Percentiles rank a stretch among this genome's conserved stretches.
Evolutionary conservation across 768 basidiomycete genomes (phyloP).

Genomic region (Naematelia encephala): DNA sequence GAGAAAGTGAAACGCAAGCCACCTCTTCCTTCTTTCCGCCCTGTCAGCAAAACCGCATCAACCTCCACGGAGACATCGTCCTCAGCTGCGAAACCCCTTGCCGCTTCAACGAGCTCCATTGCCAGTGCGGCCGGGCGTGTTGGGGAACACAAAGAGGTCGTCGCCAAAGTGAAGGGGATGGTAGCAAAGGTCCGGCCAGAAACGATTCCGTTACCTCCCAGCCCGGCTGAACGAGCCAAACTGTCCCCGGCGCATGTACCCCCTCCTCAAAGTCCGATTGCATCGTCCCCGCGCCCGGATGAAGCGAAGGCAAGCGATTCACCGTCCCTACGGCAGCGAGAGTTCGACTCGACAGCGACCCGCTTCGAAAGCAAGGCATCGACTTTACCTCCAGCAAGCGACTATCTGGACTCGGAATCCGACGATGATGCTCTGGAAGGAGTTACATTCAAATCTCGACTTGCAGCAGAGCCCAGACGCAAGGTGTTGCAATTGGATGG

Average conservation of each 20-base stretch:
- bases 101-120: background rate
- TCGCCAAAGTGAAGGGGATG: background rate
- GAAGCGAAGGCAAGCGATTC: background rate
- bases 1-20: conserved; percentile 38
- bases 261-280: conserved; percentile 19
- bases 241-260: conserved; percentile 18
- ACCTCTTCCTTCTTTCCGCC: conserved; percentile 33
- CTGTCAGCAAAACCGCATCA: conserved; percentile 9
- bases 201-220: conserved; percentile 21
- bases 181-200: conserved; percentile 26
- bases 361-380: background rate
- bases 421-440: conserved; percentile 2
- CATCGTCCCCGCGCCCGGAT: background rate
- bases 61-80: background rate
- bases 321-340: too few relatives aligned
- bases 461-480: background rate
- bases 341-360: background rate
- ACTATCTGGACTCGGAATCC: background rate
- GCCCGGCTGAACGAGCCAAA: conserved; percentile 13
- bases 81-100: conserved; percentile 1
- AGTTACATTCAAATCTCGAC: conserved; percentile 6
- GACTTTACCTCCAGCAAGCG: background rate
- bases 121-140: background rate
- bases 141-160: background rate
- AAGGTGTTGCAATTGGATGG: background rate